Evolutionary conservation across 805 yeast species (phyloP), one percentile per base, ranked within the genome.

Genomic region (Metschnikowia lachancei): DNA sequence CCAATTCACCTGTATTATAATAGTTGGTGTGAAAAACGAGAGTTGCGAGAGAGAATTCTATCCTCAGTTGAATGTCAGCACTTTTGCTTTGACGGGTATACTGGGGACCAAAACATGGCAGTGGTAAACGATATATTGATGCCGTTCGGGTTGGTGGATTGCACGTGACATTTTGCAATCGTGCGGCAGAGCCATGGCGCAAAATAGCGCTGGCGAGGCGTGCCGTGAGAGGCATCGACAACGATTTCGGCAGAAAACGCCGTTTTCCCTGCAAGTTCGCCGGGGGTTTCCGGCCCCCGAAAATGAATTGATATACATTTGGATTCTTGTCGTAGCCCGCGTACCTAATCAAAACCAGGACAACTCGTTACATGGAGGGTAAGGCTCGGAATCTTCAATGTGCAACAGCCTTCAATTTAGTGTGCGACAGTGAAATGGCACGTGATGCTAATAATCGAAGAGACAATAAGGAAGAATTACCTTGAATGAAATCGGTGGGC

Each of bases 111-210:
- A 31, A 20, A 3, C 36, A 39, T 39, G 30, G 36, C 36, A 12
- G 33, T 14, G 22, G 9, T 10, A 22, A 41, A 26, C 24, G 9
- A 37, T 33, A 26, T 37, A 26, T 29, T 24, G 29, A 29, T 4
- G 48, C 44, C 44, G 41, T 39, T 35, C 17, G 32, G 31, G 31
- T 45, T 45, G 40, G 44, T 39, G 36, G 41, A 46, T 39, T 41
- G 35, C 57, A 53, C 57, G 57, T 53, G 57, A 53, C 52, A 53
- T 51, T 46, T 43, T 46, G 57, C 57, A 53, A 53, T 53, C 46
- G 24, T 22, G 48, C 44, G 44, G 39, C 45, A 26, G 37, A 17
- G 19, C 12, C 14, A 18, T 6, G 10, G 16, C 11, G 30, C 16
- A 28, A 18, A 22, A 13, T 12, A 7, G 16, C 28, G 24, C 17